These are phyloP conservation scores for Populus pruinosa DNA, from an alignment of 345 rosid genomes.

Conservation along the genomic window DNA sequence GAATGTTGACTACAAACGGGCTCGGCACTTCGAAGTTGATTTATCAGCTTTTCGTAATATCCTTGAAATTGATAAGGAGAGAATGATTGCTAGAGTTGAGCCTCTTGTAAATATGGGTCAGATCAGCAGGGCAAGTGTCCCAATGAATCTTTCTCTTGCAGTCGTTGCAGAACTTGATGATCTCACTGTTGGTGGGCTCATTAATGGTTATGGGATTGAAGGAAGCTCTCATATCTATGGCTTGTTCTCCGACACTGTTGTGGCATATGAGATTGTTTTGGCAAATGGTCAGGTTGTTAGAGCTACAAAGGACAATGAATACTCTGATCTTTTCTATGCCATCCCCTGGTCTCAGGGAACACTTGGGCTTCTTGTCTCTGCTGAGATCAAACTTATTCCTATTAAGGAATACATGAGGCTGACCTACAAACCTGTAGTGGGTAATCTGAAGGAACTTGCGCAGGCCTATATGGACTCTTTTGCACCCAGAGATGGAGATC, in stretches of 20 bases:
- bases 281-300: conserved; percentile 86
- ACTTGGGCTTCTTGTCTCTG: conserved; percentile 89
- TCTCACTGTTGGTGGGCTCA: conserved; percentile 98
- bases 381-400: conserved; percentile 84
- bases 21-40: conserved; percentile 92
- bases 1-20: conserved; percentile 97
- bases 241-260: conserved; percentile 93
- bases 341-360: conserved; percentile 99
- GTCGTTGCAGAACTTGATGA: conserved; percentile 99
- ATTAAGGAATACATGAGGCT: conserved; percentile 90
- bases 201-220: conserved; percentile 97
- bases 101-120: conserved; percentile 99
- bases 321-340: conserved; percentile 82
- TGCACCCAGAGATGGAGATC: conserved; percentile 85
- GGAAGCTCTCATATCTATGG: conserved; percentile 98
- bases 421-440: conserved; percentile 79
- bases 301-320: conserved; percentile 91
- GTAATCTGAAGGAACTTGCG: conserved; percentile 62
- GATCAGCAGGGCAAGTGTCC: conserved; percentile 74
- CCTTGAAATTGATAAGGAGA: conserved; percentile 76
- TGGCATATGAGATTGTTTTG: conserved; percentile 88
- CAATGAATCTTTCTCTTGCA: conserved; percentile 92
- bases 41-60: conserved; percentile 75
- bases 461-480: conserved; percentile 92
- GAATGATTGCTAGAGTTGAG: conserved; percentile 92